These are phyloP conservation scores for Hibiscus mutabilis DNA, from an alignment of 345 rosid species.

Conservation along the genomic window DNA sequence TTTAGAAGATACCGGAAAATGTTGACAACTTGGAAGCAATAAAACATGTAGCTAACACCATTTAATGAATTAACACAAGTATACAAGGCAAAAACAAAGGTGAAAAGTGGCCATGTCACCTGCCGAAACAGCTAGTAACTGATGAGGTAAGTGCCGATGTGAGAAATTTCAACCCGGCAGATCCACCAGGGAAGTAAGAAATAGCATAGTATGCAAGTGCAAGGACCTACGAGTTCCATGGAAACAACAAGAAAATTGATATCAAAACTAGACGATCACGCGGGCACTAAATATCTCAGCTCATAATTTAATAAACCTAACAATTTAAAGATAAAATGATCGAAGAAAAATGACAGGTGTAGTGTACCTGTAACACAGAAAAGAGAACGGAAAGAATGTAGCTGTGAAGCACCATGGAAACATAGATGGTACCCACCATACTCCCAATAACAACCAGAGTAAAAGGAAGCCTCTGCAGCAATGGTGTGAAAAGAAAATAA, in stretches of 20 bases:
- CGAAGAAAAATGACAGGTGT: neutral
- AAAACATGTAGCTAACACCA: neutral
- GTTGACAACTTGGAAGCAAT: neutral
- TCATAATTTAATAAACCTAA: neutral
- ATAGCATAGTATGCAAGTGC: conserved; percentile 60
- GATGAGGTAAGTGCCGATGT: conserved; percentile 53
- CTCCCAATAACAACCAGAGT: conserved; percentile 74
- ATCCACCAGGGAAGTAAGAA: conserved; percentile 77
- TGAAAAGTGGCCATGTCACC: conserved; percentile 24
- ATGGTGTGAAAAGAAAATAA: conserved; percentile 9
- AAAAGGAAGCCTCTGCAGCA: conserved; percentile 79
- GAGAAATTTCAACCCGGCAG: conserved; percentile 55
- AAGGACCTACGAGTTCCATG: conserved; percentile 35
- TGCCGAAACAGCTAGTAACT: conserved; percentile 48
- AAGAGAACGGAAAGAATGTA: conserved; percentile 86
- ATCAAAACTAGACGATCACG: neutral
- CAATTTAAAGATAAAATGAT: neutral
- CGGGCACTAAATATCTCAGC: neutral
- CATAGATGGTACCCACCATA: conserved; percentile 87
- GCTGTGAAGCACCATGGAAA: conserved; percentile 90
- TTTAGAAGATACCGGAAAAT: neutral
- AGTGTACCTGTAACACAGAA: conserved; percentile 74
- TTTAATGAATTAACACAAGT: neutral
- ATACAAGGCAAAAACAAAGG: conserved; percentile 1
- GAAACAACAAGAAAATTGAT: neutral